These are phyloP conservation scores for Saturnispora saitoi DNA, from an alignment of 805 yeast genomes.

Conservation along the genomic window DNA sequence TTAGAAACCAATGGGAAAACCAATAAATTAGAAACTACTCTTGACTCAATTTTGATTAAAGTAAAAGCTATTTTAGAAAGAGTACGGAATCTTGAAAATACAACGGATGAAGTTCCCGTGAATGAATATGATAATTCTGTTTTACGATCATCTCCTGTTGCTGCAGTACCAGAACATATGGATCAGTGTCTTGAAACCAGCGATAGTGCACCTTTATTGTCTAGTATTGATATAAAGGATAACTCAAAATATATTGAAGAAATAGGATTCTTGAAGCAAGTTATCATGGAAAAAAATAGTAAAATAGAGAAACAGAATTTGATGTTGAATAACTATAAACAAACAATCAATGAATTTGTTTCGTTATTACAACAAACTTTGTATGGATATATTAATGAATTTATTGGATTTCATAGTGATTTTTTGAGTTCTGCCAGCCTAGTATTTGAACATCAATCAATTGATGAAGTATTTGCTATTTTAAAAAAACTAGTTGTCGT, in stretches of 20 bases:
- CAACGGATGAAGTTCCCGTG: background rate
- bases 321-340: background rate
- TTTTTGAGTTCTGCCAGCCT: background rate
- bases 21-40: background rate
- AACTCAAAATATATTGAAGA: background rate
- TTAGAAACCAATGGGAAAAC: constrained; percentile 4
- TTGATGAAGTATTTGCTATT: constrained; percentile 3
- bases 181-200: background rate
- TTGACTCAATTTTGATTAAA: background rate
- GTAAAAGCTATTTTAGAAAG: background rate
- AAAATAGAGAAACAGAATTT: background rate
- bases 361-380: constrained; percentile 5
- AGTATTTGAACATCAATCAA: constrained; percentile 7
- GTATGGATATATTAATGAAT: constrained; percentile 7
- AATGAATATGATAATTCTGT: background rate
- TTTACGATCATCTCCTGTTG: background rate
- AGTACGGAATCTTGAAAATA: background rate
- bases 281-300: background rate
- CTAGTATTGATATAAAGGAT: too few relatives aligned
- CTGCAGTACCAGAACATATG: background rate
- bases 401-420: constrained; percentile 9
- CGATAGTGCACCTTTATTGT: too few relatives aligned
- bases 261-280: background rate
- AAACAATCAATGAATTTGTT: constrained; percentile 3
- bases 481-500: background rate